Percentiles rank a stretch among this genome's conserved stretches.
phyloP scores from a whole-genome alignment of 176 grass and related monocot species.

The Eragrostis curvula region DNA sequence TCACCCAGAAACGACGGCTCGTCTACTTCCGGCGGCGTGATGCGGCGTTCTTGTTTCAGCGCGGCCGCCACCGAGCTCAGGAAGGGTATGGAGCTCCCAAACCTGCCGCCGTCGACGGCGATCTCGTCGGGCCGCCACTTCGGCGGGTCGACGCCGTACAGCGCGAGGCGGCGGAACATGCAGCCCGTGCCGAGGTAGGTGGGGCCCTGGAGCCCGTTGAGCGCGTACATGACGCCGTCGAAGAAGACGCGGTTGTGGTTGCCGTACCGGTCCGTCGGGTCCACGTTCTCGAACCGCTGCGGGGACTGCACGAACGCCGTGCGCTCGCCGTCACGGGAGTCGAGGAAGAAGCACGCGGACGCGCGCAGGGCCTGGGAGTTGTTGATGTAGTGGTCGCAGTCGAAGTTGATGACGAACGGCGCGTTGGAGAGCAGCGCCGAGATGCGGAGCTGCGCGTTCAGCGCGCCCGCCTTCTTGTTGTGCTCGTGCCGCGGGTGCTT shows the following conservation, averaged over 20 bases:
- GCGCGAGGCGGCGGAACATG: slow-evolving; percentile 42
- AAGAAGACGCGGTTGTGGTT: too few species aligned
- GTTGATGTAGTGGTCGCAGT: too few species aligned
- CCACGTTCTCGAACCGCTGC: slow-evolving; percentile 77
- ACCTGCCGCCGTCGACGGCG: not conserved
- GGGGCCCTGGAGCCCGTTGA: slow-evolving; percentile 64
- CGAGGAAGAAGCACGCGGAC: slow-evolving; percentile 38
- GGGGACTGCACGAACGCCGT: slow-evolving; percentile 83
- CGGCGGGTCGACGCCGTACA: slow-evolving; percentile 40
- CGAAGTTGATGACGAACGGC: slow-evolving; percentile 44
- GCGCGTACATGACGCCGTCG: slow-evolving; percentile 81
- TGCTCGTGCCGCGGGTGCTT: slow-evolving; percentile 35
- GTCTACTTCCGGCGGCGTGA: not conserved
- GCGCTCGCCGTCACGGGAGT: slow-evolving; percentile 45
- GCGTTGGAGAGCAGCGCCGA: slow-evolving; percentile 43
- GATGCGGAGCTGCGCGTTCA: slow-evolving; percentile 27
- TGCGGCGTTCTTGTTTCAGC: slow-evolving; percentile 17
- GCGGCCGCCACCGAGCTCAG: not conserved
- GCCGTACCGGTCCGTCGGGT: slow-evolving; percentile 72
- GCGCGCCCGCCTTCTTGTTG: slow-evolving; percentile 43
- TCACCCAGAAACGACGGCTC: slow-evolving; percentile 12
- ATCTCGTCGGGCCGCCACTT: not conserved
- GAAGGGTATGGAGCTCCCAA: slow-evolving; percentile 32
- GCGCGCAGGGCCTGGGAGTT: slow-evolving; percentile 32
- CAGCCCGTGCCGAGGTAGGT: slow-evolving; percentile 41